Conservation (phyloP, 805 yeast genomes). For the Komagataella phaffii region DNA sequence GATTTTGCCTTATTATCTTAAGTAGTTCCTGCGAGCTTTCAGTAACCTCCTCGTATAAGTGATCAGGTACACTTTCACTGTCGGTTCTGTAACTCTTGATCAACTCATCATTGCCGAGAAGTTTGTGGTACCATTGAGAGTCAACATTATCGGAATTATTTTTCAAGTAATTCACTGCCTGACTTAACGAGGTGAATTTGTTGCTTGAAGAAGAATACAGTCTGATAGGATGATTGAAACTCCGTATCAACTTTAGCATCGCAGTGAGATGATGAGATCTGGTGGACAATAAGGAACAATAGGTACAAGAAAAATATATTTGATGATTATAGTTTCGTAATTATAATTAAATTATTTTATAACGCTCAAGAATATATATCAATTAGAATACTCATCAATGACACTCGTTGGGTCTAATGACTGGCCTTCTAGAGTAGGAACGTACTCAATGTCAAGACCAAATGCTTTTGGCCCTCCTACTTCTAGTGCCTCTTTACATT, state of each 20-base stretch:
- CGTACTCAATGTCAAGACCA: conserved; percentile 20
- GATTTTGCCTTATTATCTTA: neutral
- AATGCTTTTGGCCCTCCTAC: conserved; percentile 29
- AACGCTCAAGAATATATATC: neutral
- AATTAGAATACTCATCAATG: conserved; percentile 19
- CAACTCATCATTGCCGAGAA: neutral
- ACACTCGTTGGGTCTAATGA: conserved; percentile 20
- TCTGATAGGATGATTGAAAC: neutral
- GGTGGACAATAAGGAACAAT: neutral
- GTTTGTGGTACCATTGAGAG: neutral
- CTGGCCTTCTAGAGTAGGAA: conserved; percentile 10
- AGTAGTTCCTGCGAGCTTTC: neutral
- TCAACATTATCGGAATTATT: neutral
- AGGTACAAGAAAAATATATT: neutral
- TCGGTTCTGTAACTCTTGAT: neutral
- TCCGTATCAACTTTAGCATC: neutral
- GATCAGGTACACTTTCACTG: neutral
- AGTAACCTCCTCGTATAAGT: neutral
- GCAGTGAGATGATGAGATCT: neutral
- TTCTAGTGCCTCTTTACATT: conserved; percentile 19
- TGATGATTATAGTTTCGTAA: conserved; percentile 2
- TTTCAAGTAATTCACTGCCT: neutral
- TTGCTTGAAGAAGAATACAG: neutral
- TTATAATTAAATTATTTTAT: neutral
- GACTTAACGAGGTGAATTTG: neutral